Evolutionary conservation across 2,329 filamentous ascomycete genomes (phyloP).

Genomic region (Sarocladium kiliense): DNA sequence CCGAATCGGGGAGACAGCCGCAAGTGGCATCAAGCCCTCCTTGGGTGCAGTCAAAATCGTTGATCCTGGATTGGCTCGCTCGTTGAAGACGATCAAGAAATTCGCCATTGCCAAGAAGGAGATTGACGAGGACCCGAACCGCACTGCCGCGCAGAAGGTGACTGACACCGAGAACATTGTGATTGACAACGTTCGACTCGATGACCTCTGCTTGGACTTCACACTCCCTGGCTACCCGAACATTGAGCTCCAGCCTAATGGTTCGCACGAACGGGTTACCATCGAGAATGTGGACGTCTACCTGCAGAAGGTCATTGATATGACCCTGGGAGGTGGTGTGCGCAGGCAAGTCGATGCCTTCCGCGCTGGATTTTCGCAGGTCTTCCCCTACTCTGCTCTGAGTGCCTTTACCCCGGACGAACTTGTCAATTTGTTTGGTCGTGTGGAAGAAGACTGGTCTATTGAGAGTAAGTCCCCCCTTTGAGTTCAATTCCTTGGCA

Average conservation of each 20-base stretch:
- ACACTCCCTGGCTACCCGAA: constrained; percentile 86
- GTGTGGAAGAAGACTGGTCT: constrained; percentile 92
- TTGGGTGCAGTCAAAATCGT: constrained; percentile 86
- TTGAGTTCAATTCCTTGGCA: background rate
- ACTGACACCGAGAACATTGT: constrained; percentile 63
- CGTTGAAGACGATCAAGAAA: constrained; percentile 79
- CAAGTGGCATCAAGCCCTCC: constrained; percentile 67
- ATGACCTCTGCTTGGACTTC: constrained; percentile 89
- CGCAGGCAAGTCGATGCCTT: constrained; percentile 88
- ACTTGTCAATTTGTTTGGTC: constrained; percentile 89
- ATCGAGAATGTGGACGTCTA: constrained; percentile 91
- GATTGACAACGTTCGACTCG: constrained; percentile 71
- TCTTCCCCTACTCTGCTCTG: constrained; percentile 90
- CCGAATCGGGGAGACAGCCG: constrained; percentile 71
- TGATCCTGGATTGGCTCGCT: constrained; percentile 79
- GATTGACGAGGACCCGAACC: constrained; percentile 65
- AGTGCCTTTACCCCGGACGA: constrained; percentile 94
- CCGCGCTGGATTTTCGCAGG: constrained; percentile 83
- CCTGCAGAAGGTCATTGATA: constrained; percentile 82
- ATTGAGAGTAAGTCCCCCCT: constrained; percentile 72
- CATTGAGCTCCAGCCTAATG: constrained; percentile 75
- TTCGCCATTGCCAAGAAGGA: constrained; percentile 79
- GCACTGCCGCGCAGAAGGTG: constrained; percentile 66
- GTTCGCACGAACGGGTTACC: constrained; percentile 69
- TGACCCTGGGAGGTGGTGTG: constrained; percentile 86